phyloP scores from a whole-genome alignment of 257 asterid species.

The Paraleonurus japonicus region DNA sequence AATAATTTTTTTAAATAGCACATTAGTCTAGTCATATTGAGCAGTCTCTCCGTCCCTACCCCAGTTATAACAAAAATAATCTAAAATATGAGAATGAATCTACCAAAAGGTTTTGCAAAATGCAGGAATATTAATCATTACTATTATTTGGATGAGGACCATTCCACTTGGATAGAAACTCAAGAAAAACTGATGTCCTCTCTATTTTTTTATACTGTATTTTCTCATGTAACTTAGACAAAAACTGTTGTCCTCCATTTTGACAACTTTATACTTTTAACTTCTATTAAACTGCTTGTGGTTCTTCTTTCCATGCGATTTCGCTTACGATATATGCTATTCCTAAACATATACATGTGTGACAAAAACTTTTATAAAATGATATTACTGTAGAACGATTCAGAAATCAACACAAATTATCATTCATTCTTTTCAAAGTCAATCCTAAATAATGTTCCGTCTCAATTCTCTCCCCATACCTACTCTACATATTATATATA shows the following conservation, averaged over 20 bases:
- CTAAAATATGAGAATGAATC: background rate
- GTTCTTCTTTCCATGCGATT: too few relatives aligned
- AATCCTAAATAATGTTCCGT: too few relatives aligned
- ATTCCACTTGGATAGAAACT: conserved; percentile 13
- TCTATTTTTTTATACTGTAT: background rate
- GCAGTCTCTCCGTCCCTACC: too few relatives aligned
- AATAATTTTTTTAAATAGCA: background rate
- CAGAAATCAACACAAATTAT: too few relatives aligned
- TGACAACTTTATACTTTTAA: background rate
- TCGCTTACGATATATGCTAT: too few relatives aligned
- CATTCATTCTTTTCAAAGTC: too few relatives aligned
- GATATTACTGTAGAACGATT: too few relatives aligned
- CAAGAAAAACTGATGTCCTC: background rate
- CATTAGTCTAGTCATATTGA: too few relatives aligned
- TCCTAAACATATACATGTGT: too few relatives aligned
- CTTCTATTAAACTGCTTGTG: background rate
- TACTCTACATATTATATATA: too few relatives aligned
- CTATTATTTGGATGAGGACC: conserved; percentile 28
- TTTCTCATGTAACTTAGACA: background rate
- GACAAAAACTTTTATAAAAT: too few relatives aligned
- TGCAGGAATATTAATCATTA: conserved; percentile 30
- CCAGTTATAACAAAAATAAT: background rate
- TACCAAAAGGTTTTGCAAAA: background rate
- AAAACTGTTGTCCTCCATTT: background rate
- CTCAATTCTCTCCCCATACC: too few relatives aligned